Evolutionary conservation across 106 monocot species (phyloP).

Genomic region (Ottelia alismoides): DNA sequence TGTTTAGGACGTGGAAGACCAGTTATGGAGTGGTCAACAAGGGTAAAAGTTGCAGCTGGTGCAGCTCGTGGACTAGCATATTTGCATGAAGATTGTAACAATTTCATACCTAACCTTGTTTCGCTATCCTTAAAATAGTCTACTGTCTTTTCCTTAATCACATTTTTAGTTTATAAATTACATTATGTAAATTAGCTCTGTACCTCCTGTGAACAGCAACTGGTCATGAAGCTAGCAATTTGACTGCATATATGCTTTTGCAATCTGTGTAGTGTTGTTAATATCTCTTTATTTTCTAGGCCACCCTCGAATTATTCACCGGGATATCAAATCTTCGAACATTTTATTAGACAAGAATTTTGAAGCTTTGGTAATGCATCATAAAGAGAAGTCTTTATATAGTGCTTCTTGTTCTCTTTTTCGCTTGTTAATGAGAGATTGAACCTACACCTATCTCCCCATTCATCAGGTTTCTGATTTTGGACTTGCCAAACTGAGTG

Average conservation of each 20-base stretch:
- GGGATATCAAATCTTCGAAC: constrained; percentile 87
- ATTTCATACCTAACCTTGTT: background rate
- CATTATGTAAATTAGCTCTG: background rate
- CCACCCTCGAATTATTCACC: constrained; percentile 76
- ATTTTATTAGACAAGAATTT: constrained; percentile 71
- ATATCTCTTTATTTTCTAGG: constrained; percentile 27
- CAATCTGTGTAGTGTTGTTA: too few relatives aligned
- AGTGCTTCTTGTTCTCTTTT: background rate
- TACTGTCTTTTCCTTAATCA: background rate
- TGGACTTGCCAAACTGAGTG: background rate
- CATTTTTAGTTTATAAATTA: background rate
- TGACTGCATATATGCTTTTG: background rate
- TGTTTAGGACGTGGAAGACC: constrained; percentile 30
- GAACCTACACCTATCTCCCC: background rate
- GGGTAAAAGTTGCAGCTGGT: constrained; percentile 58
- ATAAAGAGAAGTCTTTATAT: background rate
- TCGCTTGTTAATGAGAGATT: background rate
- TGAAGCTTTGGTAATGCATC: constrained; percentile 53
- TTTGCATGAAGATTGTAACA: constrained; percentile 72
- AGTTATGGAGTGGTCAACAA: constrained; percentile 43
- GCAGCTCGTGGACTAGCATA: constrained; percentile 75
- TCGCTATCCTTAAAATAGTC: background rate
- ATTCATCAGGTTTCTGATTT: background rate
- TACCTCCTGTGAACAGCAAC: too few relatives aligned
- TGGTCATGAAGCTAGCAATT: too few relatives aligned